Evolutionary conservation across 2,329 filamentous ascomycete species (phyloP), one percentile per base, ranked within the genome.

Genomic region (Berkeleyomyces rouxiae): DNA sequence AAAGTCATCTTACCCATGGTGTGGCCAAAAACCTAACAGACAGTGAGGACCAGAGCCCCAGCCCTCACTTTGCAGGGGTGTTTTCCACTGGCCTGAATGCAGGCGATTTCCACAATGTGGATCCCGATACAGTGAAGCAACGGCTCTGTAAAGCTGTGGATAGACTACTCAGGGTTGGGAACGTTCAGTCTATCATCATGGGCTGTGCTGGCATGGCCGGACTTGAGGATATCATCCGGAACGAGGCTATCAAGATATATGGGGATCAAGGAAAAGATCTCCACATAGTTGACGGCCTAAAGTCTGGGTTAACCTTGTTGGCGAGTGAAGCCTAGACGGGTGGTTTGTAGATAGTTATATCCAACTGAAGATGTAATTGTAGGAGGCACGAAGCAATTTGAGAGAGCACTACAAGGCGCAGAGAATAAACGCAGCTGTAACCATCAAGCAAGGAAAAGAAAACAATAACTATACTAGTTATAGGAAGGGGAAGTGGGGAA

Each of bases 151-250:
- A 82, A 13, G 90, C 90, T 0, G 87, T 88, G 0, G 81, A 79
- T 70, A 76, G 79, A 59, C 74, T 96, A 36, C 73, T 95, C 37
- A 71, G 70, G 6, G 76, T 76, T 10, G 75, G 78, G 0, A 75
- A 77, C 91, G 0, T 76, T 78, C 3, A 87, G 84, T 49, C 47
- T 33, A 82, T 96, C 6, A 87, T 89, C 69, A 80, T 96, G 76
- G 91, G 91, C 0, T 96, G 91, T 71, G 91, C 88, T 2, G 91
- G 90, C 0, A 96, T 96, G 91, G 85, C 86, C 0, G 91, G 90
- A 0, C 79, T 96, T 74, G 87, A 93, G 68, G 77, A 82, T 47
- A 85, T 85, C 64, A 90, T 96, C 46, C 79, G 85, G 42, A 78
- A 81, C 51, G 86, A 86, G 0, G 86, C 87, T 43, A 69, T 80